phyloP scores from a whole-genome alignment of 2,329 filamentous ascomycete genomes.

The Mollisia scopiformis region DNA sequence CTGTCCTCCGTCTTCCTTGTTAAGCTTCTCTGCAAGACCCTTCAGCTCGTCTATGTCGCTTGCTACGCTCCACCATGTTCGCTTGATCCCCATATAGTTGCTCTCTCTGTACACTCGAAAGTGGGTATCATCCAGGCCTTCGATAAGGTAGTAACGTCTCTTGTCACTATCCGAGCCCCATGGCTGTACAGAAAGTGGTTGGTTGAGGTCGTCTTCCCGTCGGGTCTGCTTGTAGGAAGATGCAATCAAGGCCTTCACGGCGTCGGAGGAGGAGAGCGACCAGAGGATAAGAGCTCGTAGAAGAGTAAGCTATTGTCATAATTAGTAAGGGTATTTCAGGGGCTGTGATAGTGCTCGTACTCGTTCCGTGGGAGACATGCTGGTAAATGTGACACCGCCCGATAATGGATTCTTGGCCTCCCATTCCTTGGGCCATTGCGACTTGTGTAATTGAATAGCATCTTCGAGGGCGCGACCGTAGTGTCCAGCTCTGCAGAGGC shows the following conservation, averaged over 20 bases:
- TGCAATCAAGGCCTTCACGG: slow-evolving; percentile 78
- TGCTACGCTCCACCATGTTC: slow-evolving; percentile 92
- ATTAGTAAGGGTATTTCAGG: slow-evolving; percentile 1
- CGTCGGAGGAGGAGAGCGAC: slow-evolving; percentile 87
- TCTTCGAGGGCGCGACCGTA: slow-evolving; percentile 94
- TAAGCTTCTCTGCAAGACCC: slow-evolving; percentile 74
- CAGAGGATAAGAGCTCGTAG: slow-evolving; percentile 84
- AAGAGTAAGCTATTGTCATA: slow-evolving; percentile 68
- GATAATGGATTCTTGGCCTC: slow-evolving; percentile 80
- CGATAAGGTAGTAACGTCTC: slow-evolving; percentile 89
- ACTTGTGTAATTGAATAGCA: slow-evolving; percentile 80
- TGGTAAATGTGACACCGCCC: slow-evolving; percentile 78
- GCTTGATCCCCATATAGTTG: slow-evolving; percentile 74
- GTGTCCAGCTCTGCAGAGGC: slow-evolving; percentile 73
- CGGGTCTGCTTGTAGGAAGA: slow-evolving; percentile 87
- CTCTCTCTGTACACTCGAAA: slow-evolving; percentile 95
- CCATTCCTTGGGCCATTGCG: slow-evolving; percentile 89
- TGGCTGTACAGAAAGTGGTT: slow-evolving; percentile 84
- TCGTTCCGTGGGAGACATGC: slow-evolving; percentile 79
- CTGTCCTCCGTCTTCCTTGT: slow-evolving; percentile 75
- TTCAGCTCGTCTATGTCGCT: slow-evolving; percentile 87
- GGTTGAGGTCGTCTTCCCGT: slow-evolving; percentile 77
- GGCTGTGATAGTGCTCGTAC: slow-evolving; percentile 53
- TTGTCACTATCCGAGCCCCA: slow-evolving; percentile 92
- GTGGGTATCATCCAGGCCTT: slow-evolving; percentile 90